These are phyloP conservation scores for Drosera capensis DNA, from an alignment of 148 eudicot genomes.

Conservation along the genomic window DNA sequence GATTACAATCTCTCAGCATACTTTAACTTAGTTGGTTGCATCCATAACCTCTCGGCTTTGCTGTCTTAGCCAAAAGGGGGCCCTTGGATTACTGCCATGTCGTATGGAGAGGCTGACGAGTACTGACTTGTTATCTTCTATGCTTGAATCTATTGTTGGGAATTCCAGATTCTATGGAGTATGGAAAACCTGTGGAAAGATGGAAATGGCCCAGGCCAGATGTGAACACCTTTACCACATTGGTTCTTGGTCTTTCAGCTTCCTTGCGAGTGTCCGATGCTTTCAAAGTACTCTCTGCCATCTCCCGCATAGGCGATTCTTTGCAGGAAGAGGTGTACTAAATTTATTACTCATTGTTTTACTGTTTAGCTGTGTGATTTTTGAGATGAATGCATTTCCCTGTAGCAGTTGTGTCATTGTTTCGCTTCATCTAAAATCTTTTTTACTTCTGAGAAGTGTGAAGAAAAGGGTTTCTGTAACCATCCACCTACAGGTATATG, in stretches of 20 bases:
- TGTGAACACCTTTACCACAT: slow-evolving; percentile 35
- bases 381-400: too few relatives aligned
- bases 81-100: slow-evolving; percentile 3
- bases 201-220: slow-evolving; percentile 98
- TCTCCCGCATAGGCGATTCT: slow-evolving; percentile 76
- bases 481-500: too few relatives aligned
- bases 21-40: too few relatives aligned
- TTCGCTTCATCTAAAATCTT: too few relatives aligned
- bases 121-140: neutral
- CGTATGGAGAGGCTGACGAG: neutral
- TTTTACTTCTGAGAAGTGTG: too few relatives aligned
- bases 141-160: neutral
- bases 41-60: too few relatives aligned
- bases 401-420: too few relatives aligned
- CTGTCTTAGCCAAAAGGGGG: too few relatives aligned
- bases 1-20: too few relatives aligned
- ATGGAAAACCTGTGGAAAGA: slow-evolving; percentile 26
- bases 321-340: slow-evolving; percentile 65
- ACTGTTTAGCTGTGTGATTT: too few relatives aligned
- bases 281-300: slow-evolving; percentile 45
- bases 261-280: slow-evolving; percentile 78
- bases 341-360: neutral
- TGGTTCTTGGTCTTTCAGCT: slow-evolving; percentile 70
- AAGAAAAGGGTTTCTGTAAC: too few relatives aligned
- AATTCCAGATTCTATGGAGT: slow-evolving; percentile 26